Percentiles rank a stretch among this genome's conserved stretches.
Conservation (phyloP, 192 early-diverging fungal species). For the Coemansia sp. region DNA sequence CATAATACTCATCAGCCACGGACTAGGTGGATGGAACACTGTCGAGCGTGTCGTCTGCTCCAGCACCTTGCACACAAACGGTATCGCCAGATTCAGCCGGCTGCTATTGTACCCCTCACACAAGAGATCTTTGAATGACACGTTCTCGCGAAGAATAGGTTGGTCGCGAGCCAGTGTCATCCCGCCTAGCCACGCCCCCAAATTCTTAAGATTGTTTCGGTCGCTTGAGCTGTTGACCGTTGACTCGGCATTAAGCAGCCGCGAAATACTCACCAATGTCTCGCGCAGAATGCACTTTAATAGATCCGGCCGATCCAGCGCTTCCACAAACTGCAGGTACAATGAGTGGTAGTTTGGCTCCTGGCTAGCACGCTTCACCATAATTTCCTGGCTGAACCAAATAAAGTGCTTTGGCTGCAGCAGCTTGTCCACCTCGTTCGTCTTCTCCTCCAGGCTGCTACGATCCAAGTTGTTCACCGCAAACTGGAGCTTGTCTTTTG, state of each 20-base stretch:
- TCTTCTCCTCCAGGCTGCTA: constrained; percentile 82
- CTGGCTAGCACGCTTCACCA: constrained; percentile 92
- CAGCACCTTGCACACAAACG: constrained; percentile 97
- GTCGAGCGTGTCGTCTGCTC: constrained; percentile 82
- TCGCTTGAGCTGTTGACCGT: constrained; percentile 88
- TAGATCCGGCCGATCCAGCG: constrained; percentile 67
- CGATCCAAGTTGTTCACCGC: constrained; percentile 93
- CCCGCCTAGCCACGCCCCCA: constrained; percentile 97
- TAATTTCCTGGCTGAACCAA: constrained; percentile 95
- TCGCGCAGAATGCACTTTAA: constrained; percentile 80
- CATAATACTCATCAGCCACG: constrained; percentile 97
- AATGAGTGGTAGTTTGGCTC: constrained; percentile 96
- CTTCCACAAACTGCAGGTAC: constrained; percentile 83
- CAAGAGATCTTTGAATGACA: constrained; percentile 92
- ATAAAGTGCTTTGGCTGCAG: constrained; percentile 72
- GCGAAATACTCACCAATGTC: constrained; percentile 83
- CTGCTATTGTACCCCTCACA: constrained; percentile 87
- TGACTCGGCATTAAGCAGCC: constrained; percentile 90
- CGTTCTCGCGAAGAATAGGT: constrained; percentile 94
- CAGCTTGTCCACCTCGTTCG: constrained; percentile 61
- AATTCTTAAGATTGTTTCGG: constrained; percentile 87
- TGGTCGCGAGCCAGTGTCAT: constrained; percentile 93
- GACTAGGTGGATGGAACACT: constrained; percentile 94
- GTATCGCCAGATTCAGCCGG: constrained; percentile 92
- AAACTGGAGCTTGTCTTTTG: constrained; percentile 94